These are phyloP conservation scores for Heracleum sosnowskyi DNA, from an alignment of 129 eudicot species.

Conservation along the genomic window DNA sequence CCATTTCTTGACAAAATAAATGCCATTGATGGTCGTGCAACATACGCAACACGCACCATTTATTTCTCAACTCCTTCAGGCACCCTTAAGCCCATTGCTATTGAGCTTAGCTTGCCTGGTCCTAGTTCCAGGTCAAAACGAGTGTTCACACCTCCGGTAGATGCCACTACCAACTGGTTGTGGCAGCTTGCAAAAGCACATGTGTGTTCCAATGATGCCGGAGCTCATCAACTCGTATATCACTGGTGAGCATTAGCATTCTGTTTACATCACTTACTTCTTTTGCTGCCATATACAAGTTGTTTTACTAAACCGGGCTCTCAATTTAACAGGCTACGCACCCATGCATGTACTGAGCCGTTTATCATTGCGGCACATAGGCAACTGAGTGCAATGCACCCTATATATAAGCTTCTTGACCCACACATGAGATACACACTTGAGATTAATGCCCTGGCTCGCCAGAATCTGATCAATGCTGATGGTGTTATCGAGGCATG, in stretches of 20 bases:
- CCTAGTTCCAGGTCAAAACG: slow-evolving; percentile 61
- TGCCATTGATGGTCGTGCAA: slow-evolving; percentile 88
- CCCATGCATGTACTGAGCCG: slow-evolving; percentile 86
- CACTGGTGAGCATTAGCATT: slow-evolving; percentile 50
- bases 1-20: slow-evolving; percentile 84
- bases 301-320: slow-evolving; percentile 5
- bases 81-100: slow-evolving; percentile 89
- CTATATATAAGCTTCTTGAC: slow-evolving; percentile 83
- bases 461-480: slow-evolving; percentile 67
- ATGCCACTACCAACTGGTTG: slow-evolving; percentile 79
- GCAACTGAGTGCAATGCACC: slow-evolving; percentile 89
- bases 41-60: slow-evolving; percentile 84
- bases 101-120: slow-evolving; percentile 77
- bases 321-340: slow-evolving; percentile 50
- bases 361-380: slow-evolving; percentile 93
- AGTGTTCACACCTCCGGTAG: slow-evolving; percentile 69
- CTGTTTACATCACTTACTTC: not conserved
- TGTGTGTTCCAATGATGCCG: slow-evolving; percentile 96
- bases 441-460: slow-evolving; percentile 81
- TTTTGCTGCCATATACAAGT: not conserved
- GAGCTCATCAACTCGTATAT: slow-evolving; percentile 85
- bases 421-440: slow-evolving; percentile 97
- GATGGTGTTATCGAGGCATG: slow-evolving; percentile 84
- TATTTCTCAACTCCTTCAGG: slow-evolving; percentile 63
- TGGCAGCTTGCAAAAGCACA: slow-evolving; percentile 98